Base-by-base conservation (phyloP, 805 yeast species). In the Candida khao-thaluensis region DNA sequence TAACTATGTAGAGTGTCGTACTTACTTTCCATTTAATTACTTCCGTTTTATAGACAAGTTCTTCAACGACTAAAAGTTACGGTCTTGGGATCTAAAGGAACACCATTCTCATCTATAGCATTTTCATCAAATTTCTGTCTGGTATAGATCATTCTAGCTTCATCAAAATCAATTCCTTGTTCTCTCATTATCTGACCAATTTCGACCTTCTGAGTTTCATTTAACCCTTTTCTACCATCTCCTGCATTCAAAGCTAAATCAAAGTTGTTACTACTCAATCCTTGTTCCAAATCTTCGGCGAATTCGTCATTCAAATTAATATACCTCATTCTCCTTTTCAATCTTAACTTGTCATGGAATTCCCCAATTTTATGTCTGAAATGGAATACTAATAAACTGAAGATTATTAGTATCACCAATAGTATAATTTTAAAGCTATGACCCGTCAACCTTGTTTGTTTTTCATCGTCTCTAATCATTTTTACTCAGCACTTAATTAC, bases 81-180 rank as follows among this genome's bases (percentile, higher is more conserved):
- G 1, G 82, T 73, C 47, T 73, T 76, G 1, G 89, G 86, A 46
- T 83, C 90, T 27, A 68, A 47, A 0, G 90, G 90, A 35, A 74
- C 58, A 0, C 91, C 91, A 55, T 82, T 81, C 0, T 77, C 71
- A 2, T 75, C 82, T 23, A 85, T 78, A 8, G 69, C 72, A 52
- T 82, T 72, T 11, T 63, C 56, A 1, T 65, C 62, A 54, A 85
- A 68, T 45, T 62, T 61, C 11, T 56, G 46, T 37, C 63, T 66
- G 4, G 77, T 72, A 52, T 74, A 81, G 38, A 68, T 51, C 3
- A 75, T 56, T 44, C 95, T 66, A 1, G 95, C 95, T 29, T 77
- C 77, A 55, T 85, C 95, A 54, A 85, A 85, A 1, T 74, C 51
- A 20, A 83, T 45, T 24, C 65, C 55, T 36, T 72, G 60, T 5